Conservation (phyloP, 1,284 basidiomycete species). For the Serendipita sp. region DNA sequence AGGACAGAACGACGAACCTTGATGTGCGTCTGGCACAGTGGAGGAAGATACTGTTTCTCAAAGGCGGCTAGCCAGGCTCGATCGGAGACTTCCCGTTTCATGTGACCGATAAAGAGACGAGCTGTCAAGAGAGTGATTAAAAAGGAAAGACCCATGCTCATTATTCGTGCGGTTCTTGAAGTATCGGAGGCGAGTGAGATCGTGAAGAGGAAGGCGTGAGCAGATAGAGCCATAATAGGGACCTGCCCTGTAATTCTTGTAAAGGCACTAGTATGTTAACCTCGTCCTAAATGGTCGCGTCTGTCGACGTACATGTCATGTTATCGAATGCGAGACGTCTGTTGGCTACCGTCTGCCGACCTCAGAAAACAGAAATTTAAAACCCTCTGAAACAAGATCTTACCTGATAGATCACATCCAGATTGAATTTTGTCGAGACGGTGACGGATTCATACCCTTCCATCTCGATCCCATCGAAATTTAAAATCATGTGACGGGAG, state of each 20-base stretch:
- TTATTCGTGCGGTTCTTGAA: background rate
- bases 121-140: slow-evolving; percentile 1
- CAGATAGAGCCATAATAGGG: background rate
- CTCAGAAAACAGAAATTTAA: background rate
- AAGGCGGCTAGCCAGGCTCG: background rate
- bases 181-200: background rate
- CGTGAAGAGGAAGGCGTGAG: slow-evolving; percentile 5
- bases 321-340: slow-evolving; percentile 1
- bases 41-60: background rate
- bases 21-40: background rate
- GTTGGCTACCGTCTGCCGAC: background rate
- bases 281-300: background rate
- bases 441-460: background rate
- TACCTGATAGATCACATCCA: background rate
- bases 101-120: slow-evolving; percentile 5
- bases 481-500: too few relatives aligned
- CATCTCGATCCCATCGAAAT: background rate
- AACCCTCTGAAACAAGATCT: background rate
- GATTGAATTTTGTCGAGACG: slow-evolving; percentile 1
- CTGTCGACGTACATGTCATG: background rate
- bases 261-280: background rate
- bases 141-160: background rate
- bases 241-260: background rate
- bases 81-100: slow-evolving; percentile 2
- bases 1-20: background rate